phyloP scores from a whole-genome alignment of 2,329 filamentous ascomycete species.

The Parastagonospora avenae region DNA sequence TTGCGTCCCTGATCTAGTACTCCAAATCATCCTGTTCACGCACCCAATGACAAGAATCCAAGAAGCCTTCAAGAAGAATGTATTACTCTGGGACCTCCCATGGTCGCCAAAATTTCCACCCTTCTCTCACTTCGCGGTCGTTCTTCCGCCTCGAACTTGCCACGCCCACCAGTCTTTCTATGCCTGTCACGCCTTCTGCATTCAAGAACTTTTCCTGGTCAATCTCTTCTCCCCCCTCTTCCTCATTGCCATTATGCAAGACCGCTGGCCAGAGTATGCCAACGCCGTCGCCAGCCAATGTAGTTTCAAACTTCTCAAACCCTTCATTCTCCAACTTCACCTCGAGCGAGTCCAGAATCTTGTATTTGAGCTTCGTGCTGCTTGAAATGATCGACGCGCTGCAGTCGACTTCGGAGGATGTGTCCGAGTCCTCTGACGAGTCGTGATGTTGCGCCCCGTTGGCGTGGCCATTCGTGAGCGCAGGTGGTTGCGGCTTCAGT shows the following conservation, averaged over 20 bases:
- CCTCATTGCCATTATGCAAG: slow-evolving; percentile 79
- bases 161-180: slow-evolving; percentile 87
- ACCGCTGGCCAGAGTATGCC: slow-evolving; percentile 94
- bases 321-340: slow-evolving; percentile 62
- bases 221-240: slow-evolving; percentile 88
- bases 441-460: slow-evolving; percentile 27
- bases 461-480: slow-evolving; percentile 53
- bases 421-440: slow-evolving; percentile 29
- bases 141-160: slow-evolving; percentile 30
- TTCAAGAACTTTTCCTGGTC: slow-evolving; percentile 86
- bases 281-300: slow-evolving; percentile 88
- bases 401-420: slow-evolving; percentile 32
- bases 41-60: too few species aligned
- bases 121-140: slow-evolving; percentile 42
- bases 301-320: slow-evolving; percentile 86
- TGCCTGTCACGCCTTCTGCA: slow-evolving; percentile 80
- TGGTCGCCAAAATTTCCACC: slow-evolving; percentile 49
- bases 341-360: slow-evolving; percentile 65
- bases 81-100: slow-evolving; percentile 31
- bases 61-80: too few species aligned
- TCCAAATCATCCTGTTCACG: background rate
- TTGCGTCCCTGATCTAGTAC: slow-evolving; percentile 1
- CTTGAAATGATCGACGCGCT: slow-evolving; percentile 38
- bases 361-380: slow-evolving; percentile 41
- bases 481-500: slow-evolving; percentile 66